Evolutionary conservation across 305 asterid species (phyloP), one percentile per base, ranked within the genome.

Genomic region (Plantago lanceolata): DNA sequence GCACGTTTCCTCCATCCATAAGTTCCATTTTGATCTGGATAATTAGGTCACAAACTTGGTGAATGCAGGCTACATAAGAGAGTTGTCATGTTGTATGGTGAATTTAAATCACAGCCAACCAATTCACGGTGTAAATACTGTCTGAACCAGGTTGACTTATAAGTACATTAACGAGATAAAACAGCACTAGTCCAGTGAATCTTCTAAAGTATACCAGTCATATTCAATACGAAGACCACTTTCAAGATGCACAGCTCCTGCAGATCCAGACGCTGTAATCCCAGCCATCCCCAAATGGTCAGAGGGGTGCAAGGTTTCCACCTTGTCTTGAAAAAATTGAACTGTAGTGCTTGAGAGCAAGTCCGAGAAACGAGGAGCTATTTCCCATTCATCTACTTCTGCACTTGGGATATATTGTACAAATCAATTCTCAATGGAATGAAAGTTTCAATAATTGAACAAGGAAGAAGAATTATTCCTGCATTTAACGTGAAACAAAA

Each of bases 351-450:
- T 87, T 54, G 88, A 85, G 43, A 87, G 85, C 83, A 89, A 82
- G 58, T 92, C 96, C 20, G 86, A 77, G 79, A 92, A 92, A 45
- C 81, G 84, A 66, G 97, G 98, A 79, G 98, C 98, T 74, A 92
- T 85, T 76, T 92, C 98, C 98, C 98, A 92, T 75, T 81, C 81
- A 65, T 89, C 95, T 45, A 92, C 96, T 87, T 92, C 97, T 92
- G 94, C 81, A 79, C 40, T 63, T 64, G 33, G 66, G 2, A 65
- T 64, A 79, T 67, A 59, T 29, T 48, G 57, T 14, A 19, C 51
- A 21, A 44, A 70, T 47, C 26, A 69, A 43, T 45, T 44, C 24
- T 61, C 70, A 52, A 11, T 58, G n/a, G 58, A 40, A 70, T 31
- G 31, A 43, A 65, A 57, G 48, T 15, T 14, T 57, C 15, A 5